Evolutionary conservation across 2,329 filamentous ascomycete species (phyloP).

Genomic region (Pseudogymnoascus sp.): DNA sequence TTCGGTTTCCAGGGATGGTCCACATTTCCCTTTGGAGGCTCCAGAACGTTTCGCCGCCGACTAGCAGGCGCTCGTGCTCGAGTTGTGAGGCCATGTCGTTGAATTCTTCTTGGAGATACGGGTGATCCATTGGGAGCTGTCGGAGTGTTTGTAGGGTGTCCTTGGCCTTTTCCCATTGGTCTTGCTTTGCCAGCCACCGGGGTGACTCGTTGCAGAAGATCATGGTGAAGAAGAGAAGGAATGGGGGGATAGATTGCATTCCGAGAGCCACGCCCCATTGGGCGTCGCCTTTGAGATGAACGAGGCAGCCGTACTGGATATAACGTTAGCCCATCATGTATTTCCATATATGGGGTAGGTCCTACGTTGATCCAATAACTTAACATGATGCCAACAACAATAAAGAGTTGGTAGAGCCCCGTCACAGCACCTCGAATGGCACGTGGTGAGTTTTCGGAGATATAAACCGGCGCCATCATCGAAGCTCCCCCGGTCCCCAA

Average conservation of each 20-base stretch:
- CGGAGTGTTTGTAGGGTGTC: conserved; percentile 49
- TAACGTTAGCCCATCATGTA: not conserved
- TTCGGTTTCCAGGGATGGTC: conserved; percentile 48
- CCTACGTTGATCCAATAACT: not conserved
- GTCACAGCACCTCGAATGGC: conserved; percentile 4
- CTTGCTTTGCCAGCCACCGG: conserved; percentile 57
- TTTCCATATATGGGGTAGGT: not conserved
- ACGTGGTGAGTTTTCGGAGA: not conserved
- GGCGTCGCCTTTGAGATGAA: conserved; percentile 37
- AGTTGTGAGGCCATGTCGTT: conserved; percentile 55
- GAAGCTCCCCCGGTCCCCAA: conserved; percentile 37
- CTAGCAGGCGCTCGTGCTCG: conserved; percentile 53
- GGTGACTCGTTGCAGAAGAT: conserved; percentile 58
- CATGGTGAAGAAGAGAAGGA: conserved; percentile 54
- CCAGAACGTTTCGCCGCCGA: conserved; percentile 36
- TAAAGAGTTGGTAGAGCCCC: conserved; percentile 6
- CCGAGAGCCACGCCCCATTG: conserved; percentile 53
- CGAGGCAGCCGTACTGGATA: not conserved
- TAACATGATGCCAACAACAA: conserved; percentile 1
- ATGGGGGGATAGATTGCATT: conserved; percentile 46
- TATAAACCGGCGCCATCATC: not conserved
- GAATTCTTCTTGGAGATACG: conserved; percentile 53
- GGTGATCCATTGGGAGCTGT: conserved; percentile 44
- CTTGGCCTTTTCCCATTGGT: conserved; percentile 58
- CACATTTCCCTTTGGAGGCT: not conserved